Conservation (phyloP, 371 early-diverging fungal species). For the Vairimorpha ceranae region DNA sequence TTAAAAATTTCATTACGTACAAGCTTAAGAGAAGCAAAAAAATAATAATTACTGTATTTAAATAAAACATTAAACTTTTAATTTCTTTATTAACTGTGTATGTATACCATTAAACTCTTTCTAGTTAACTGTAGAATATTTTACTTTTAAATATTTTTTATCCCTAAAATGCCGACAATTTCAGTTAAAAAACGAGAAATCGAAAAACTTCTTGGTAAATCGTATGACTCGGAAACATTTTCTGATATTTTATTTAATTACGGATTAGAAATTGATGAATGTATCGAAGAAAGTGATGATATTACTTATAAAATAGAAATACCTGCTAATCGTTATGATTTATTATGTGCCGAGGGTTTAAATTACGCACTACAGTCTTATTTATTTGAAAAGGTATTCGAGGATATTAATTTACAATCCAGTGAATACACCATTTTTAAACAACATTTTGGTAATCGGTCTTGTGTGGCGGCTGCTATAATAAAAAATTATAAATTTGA, state of each 20-base stretch:
- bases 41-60: neutral
- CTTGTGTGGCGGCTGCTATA: constrained; percentile 81
- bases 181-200: constrained; percentile 19
- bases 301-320: constrained; percentile 89
- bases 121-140: too few relatives aligned
- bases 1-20: too few relatives aligned
- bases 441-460: constrained; percentile 69
- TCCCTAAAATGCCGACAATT: constrained; percentile 36
- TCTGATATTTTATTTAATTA: constrained; percentile 94
- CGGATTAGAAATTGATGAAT: constrained; percentile 97
- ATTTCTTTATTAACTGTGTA: too few relatives aligned
- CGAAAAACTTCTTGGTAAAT: constrained; percentile 25
- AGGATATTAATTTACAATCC: constrained; percentile 27
- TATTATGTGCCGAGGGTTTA: constrained; percentile 58
- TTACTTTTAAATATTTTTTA: neutral
- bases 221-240: constrained; percentile 68
- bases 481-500: constrained; percentile 78
- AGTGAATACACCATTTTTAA: constrained; percentile 5
- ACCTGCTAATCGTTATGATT: constrained; percentile 87
- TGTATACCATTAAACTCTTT: too few relatives aligned
- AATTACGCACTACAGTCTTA: constrained; percentile 42
- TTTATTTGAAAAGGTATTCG: constrained; percentile 24
- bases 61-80: too few relatives aligned
- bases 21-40: neutral
- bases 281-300: constrained; percentile 67